phyloP scores from a whole-genome alignment of 257 asterid species.

The Solanum tarapatanum region DNA sequence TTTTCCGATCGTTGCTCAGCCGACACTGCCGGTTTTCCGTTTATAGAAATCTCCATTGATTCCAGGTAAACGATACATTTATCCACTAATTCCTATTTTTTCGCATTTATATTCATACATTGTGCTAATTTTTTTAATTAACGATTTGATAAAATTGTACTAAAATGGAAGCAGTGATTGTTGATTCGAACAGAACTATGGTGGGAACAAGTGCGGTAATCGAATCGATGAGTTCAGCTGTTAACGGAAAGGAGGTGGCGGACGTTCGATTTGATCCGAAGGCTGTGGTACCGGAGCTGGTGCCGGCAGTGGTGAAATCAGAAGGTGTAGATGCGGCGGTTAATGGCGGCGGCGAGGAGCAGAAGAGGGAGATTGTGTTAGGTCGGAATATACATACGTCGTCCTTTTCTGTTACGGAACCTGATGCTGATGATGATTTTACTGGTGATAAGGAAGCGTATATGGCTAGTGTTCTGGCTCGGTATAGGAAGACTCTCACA shows the following conservation, averaged over 20 bases:
- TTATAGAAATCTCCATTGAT: not conserved
- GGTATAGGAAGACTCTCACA: conserved; percentile 62
- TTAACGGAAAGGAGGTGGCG: not conserved
- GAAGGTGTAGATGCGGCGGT: not conserved
- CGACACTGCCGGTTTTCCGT: not conserved
- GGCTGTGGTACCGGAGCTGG: conserved; percentile 39
- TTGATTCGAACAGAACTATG: not conserved
- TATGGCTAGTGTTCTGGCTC: conserved; percentile 87
- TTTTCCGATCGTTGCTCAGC: not conserved
- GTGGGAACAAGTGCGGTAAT: not conserved
- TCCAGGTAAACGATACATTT: not conserved
- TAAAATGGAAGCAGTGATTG: not conserved
- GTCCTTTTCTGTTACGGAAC: conserved; percentile 83
- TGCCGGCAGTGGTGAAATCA: conserved; percentile 34
- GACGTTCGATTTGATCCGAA: conserved; percentile 30
- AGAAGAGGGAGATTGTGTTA: conserved; percentile 53
- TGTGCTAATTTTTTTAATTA: not conserved
- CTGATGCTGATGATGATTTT: conserved; percentile 81
- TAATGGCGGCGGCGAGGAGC: conserved; percentile 6
- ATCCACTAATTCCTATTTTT: not conserved
- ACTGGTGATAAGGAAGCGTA: conserved; percentile 93
- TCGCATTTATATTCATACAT: not conserved
- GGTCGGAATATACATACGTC: conserved; percentile 80
- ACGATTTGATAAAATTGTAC: not conserved
- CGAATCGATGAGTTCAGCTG: not conserved